Conservation (phyloP, 2,329 filamentous ascomycete species). For the Ophiostoma montium region DNA sequence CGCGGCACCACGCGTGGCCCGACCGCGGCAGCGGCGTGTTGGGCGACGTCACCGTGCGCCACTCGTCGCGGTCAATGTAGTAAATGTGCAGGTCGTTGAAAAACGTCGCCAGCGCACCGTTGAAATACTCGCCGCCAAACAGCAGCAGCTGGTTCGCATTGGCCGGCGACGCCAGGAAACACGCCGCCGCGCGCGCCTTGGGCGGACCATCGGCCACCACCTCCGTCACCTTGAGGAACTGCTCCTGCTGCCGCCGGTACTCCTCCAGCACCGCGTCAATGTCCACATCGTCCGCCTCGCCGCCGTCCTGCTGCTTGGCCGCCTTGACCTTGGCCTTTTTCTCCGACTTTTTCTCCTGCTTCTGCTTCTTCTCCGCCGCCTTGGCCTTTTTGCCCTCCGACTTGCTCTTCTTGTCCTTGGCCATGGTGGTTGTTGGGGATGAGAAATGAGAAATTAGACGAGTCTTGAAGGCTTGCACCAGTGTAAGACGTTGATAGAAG, state of each 20-base stretch:
- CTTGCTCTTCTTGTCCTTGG: constrained; percentile 31
- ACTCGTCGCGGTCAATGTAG: constrained; percentile 74
- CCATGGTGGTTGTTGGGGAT: constrained; percentile 19
- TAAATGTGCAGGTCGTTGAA: constrained; percentile 55
- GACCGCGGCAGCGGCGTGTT: constrained; percentile 84
- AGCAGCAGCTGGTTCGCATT: constrained; percentile 80
- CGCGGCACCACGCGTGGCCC: constrained; percentile 89
- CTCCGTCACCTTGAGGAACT: constrained; percentile 89
- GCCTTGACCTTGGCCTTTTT: constrained; percentile 69
- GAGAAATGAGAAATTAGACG: not conserved
- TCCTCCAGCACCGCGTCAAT: constrained; percentile 86
- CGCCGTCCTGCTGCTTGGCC: constrained; percentile 62
- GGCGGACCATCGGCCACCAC: constrained; percentile 56
- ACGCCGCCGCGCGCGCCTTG: constrained; percentile 62
- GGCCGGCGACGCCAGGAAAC: constrained; percentile 69
- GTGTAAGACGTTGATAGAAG: not conserved
- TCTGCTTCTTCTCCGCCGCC: constrained; percentile 51
- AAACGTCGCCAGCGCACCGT: constrained; percentile 69
- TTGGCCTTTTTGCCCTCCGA: constrained; percentile 30
- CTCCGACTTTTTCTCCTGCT: constrained; percentile 80
- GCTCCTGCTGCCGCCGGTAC: constrained; percentile 84
- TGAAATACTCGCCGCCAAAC: constrained; percentile 93
- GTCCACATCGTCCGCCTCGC: constrained; percentile 84
- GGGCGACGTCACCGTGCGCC: constrained; percentile 78
- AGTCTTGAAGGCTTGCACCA: not conserved